These are phyloP conservation scores for Ilex paraguariensis DNA, from an alignment of 305 asterid species.

Conservation along the genomic window DNA sequence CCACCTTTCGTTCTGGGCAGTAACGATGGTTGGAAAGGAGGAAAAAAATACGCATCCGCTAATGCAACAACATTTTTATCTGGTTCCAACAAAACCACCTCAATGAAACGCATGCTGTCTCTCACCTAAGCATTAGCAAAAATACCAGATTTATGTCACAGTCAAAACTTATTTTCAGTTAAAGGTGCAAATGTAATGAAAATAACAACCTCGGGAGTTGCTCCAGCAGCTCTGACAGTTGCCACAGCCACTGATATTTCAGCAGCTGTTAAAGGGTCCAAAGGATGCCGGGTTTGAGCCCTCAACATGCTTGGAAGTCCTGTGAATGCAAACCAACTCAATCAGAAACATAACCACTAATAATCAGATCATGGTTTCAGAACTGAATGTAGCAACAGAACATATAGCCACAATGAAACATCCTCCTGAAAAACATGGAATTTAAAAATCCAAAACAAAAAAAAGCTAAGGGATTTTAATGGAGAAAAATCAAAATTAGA, in stretches of 20 bases:
- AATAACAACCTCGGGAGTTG: constrained; percentile 42
- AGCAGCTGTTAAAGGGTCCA: constrained; percentile 45
- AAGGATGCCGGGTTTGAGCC: constrained; percentile 41
- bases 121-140: constrained; percentile 19
- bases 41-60: constrained; percentile 33
- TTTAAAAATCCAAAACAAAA: too few relatives aligned
- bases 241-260: constrained; percentile 43
- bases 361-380: too few relatives aligned
- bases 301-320: constrained; percentile 24
- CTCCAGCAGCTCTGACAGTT: constrained; percentile 49
- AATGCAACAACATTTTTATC: constrained; percentile 25
- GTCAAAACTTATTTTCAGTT: not conserved
- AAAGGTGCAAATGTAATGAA: not conserved
- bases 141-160: not conserved
- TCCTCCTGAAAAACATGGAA: not conserved
- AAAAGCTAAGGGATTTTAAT: too few relatives aligned
- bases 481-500: too few relatives aligned
- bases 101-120: constrained; percentile 32
- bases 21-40: constrained; percentile 32
- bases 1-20: constrained; percentile 30
- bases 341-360: too few relatives aligned
- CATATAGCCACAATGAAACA: not conserved
- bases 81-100: constrained; percentile 29
- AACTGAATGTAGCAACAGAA: not conserved
- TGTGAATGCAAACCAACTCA: constrained; percentile 2